These are phyloP conservation scores for Trifolium dubium DNA, from an alignment of 306 rosid species.

Conservation along the genomic window DNA sequence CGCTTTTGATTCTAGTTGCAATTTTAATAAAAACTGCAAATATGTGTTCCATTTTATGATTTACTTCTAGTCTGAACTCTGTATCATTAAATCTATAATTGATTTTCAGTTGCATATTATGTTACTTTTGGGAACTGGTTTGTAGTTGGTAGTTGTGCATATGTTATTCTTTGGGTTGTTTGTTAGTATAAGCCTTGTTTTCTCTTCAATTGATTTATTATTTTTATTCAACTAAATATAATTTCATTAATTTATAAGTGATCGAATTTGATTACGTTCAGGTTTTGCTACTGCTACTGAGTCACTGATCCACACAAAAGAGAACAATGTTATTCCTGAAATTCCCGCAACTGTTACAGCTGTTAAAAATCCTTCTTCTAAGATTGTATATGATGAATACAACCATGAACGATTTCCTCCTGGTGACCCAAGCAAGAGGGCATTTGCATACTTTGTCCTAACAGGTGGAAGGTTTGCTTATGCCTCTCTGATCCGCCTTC, in stretches of 20 bases:
- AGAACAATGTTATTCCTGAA: constrained; percentile 55
- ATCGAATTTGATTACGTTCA: constrained; percentile 34
- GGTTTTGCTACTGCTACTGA: constrained; percentile 72
- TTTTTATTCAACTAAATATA: background rate
- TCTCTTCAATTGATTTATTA: constrained; percentile 8
- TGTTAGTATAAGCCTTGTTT: constrained; percentile 1
- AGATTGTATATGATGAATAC: constrained; percentile 73
- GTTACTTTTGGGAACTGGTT: background rate
- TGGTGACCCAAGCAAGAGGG: constrained; percentile 91
- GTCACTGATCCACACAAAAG: constrained; percentile 51
- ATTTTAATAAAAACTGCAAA: background rate
- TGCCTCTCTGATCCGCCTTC: constrained; percentile 80
- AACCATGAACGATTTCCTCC: constrained; percentile 82
- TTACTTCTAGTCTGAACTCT: background rate
- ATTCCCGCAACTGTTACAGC: constrained; percentile 70
- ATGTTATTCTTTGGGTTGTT: constrained; percentile 19
- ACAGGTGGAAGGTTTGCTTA: constrained; percentile 83
- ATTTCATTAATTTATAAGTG: constrained; percentile 1
- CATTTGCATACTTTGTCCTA: constrained; percentile 87
- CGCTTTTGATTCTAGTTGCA: background rate
- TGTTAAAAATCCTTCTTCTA: constrained; percentile 71
- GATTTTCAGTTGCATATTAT: constrained; percentile 3
- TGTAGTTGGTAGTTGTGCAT: constrained; percentile 17
- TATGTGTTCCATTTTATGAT: constrained; percentile 5
- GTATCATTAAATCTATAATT: constrained; percentile 19